Conservation (phyloP, 2,329 filamentous ascomycete genomes). For the Penicillium rolfsii region DNA sequence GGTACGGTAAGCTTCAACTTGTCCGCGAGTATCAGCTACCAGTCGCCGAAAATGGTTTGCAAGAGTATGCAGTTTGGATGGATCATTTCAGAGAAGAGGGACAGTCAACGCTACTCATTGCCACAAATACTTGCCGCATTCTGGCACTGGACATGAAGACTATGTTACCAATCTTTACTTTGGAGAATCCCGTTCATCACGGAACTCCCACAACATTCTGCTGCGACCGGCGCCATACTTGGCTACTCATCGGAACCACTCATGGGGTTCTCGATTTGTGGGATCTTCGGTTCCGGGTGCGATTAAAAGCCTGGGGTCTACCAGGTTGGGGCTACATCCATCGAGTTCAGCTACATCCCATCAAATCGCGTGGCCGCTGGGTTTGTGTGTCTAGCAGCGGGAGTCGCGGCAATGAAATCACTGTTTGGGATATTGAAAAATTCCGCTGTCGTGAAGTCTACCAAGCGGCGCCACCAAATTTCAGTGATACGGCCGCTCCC, state of each 20-base stretch:
- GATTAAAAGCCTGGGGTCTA: slow-evolving; percentile 85
- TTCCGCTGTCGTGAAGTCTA: slow-evolving; percentile 87
- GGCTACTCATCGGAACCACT: slow-evolving; percentile 87
- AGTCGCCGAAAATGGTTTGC: slow-evolving; percentile 40
- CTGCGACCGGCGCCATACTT: slow-evolving; percentile 81
- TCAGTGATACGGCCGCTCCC: slow-evolving; percentile 20
- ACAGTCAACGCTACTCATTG: slow-evolving; percentile 79
- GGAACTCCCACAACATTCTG: slow-evolving; percentile 91
- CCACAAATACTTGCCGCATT: slow-evolving; percentile 82
- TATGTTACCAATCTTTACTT: slow-evolving; percentile 78
- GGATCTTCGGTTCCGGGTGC: slow-evolving; percentile 93
- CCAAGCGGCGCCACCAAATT: slow-evolving; percentile 55
- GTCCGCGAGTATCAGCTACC: slow-evolving; percentile 78
- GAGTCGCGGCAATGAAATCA: slow-evolving; percentile 78
- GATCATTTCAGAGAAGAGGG: slow-evolving; percentile 87
- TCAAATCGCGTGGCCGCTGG: slow-evolving; percentile 77
- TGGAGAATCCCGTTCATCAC: slow-evolving; percentile 88
- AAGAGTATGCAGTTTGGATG: slow-evolving; percentile 83
- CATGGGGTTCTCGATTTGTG: slow-evolving; percentile 92
- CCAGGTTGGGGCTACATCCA: slow-evolving; percentile 79
- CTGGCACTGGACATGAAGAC: slow-evolving; percentile 83
- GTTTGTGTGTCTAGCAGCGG: slow-evolving; percentile 89
- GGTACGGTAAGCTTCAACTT: slow-evolving; percentile 76
- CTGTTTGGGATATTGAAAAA: slow-evolving; percentile 94
- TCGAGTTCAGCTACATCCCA: slow-evolving; percentile 76